phyloP scores from a whole-genome alignment of 2,329 filamentous ascomycete species.

The Nigrospora osmanthi region DNA sequence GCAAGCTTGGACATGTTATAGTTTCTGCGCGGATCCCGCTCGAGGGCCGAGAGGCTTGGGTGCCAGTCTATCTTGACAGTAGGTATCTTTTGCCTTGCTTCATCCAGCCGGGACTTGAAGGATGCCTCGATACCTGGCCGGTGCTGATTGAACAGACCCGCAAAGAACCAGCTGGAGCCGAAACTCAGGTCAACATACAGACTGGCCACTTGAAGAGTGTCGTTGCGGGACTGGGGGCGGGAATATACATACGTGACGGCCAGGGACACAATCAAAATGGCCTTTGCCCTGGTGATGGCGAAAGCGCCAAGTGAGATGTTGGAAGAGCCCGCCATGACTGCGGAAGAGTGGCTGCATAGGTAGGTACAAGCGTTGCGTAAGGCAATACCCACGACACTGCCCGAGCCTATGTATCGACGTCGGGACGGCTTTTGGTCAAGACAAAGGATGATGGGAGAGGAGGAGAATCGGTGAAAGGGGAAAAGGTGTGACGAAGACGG shows the following conservation, averaged over 20 bases:
- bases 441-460: no score
- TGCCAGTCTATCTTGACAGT: constrained; percentile 31
- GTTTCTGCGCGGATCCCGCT: constrained; percentile 20
- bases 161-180: constrained; percentile 38
- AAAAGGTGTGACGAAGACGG: no score
- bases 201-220: background rate
- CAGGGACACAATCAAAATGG: constrained; percentile 26
- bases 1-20: constrained; percentile 44
- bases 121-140: constrained; percentile 31
- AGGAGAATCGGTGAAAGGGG: no score
- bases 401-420: no score
- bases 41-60: constrained; percentile 4
- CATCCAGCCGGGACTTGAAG: constrained; percentile 27
- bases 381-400: no score
- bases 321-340: no score
- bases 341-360: no score
- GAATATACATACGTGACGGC: constrained; percentile 25
- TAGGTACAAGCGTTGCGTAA: no score
- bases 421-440: no score
- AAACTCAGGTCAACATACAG: no score
- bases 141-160: constrained; percentile 33
- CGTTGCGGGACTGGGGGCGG: background rate
- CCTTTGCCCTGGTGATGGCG: constrained; percentile 24
- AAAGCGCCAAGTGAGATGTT: constrained; percentile 5
- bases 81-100: constrained; percentile 28